phyloP scores from a whole-genome alignment of 179 eudicot species.

The Silene vulgaris region DNA sequence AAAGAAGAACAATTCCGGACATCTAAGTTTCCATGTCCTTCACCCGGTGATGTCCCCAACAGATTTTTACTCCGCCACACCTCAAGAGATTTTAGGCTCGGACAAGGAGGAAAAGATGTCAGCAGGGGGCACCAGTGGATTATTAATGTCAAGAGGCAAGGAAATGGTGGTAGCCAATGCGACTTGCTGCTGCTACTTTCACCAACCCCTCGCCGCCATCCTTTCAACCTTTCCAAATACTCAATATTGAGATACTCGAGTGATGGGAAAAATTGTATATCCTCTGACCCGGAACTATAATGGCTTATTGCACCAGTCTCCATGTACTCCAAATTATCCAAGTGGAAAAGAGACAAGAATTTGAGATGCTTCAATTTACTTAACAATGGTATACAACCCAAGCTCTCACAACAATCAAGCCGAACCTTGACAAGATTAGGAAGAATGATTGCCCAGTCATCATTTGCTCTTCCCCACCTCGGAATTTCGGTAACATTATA shows the following conservation, averaged over 20 bases:
- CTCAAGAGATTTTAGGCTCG: not conserved
- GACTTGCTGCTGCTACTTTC: not conserved
- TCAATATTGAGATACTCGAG: not conserved
- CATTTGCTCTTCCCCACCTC: slow-evolving; percentile 16
- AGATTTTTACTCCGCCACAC: not conserved
- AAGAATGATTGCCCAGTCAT: slow-evolving; percentile 1
- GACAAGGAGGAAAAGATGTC: slow-evolving; percentile 14
- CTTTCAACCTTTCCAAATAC: not conserved
- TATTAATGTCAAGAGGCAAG: not conserved
- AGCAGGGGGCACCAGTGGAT: not conserved
- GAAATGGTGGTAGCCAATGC: not conserved
- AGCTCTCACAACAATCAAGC: not conserved
- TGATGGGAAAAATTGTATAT: slow-evolving; percentile 1
- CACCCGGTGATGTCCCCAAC: not conserved
- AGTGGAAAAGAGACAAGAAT: not conserved
- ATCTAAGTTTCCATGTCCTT: not conserved
- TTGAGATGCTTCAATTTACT: slow-evolving; percentile 9
- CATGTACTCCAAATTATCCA: slow-evolving; percentile 19
- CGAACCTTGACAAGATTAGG: slow-evolving; percentile 13
- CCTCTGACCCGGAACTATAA: not conserved
- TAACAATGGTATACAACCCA: slow-evolving; percentile 11
- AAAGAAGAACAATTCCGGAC: not conserved
- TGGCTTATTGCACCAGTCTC: not conserved
- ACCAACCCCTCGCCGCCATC: not conserved
- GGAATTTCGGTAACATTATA: slow-evolving; percentile 4